Evolutionary conservation across 176 grass and related monocot species (phyloP).

Genomic region (Avena sativa): DNA sequence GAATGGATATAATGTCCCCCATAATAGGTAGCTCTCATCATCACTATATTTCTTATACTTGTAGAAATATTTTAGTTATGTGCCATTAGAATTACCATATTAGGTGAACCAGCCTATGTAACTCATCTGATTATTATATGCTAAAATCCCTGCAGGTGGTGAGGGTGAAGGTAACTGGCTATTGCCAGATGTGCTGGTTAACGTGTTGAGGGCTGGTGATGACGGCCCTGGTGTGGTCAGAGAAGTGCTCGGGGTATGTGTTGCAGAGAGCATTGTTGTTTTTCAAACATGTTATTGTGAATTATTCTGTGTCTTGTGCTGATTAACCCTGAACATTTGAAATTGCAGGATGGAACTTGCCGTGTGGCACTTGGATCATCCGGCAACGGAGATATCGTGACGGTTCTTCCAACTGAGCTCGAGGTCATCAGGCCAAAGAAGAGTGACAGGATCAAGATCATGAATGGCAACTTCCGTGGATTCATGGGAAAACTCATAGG

Average conservation of each 20-base stretch:
- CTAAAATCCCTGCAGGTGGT: constrained; percentile 61
- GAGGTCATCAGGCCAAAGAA: constrained; percentile 92
- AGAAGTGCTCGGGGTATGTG: constrained; percentile 80
- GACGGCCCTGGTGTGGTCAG: constrained; percentile 75
- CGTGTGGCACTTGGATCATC: constrained; percentile 70
- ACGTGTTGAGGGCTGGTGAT: constrained; percentile 60
- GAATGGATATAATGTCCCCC: constrained; percentile 97
- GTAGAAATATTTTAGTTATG: background rate
- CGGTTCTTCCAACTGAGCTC: constrained; percentile 62
- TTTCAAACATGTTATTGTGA: constrained; percentile 4
- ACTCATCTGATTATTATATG: constrained; percentile 25
- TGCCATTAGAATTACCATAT: background rate
- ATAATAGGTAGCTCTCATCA: constrained; percentile 62
- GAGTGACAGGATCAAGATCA: constrained; percentile 86
- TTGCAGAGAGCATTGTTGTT: background rate
- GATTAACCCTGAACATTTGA: constrained; percentile 18
- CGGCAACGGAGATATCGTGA: constrained; percentile 62
- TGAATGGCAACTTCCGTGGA: constrained; percentile 82
- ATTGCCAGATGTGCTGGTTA: constrained; percentile 85
- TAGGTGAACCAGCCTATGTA: background rate
- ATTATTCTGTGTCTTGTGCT: background rate
- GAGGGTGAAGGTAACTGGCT: constrained; percentile 74
- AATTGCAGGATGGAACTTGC: constrained; percentile 82
- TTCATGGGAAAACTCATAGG: constrained; percentile 82
- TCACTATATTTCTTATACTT: constrained; percentile 16